Evolutionary conservation across 2,329 filamentous ascomycete species (phyloP).

Genomic region (Calonectria pteridis): DNA sequence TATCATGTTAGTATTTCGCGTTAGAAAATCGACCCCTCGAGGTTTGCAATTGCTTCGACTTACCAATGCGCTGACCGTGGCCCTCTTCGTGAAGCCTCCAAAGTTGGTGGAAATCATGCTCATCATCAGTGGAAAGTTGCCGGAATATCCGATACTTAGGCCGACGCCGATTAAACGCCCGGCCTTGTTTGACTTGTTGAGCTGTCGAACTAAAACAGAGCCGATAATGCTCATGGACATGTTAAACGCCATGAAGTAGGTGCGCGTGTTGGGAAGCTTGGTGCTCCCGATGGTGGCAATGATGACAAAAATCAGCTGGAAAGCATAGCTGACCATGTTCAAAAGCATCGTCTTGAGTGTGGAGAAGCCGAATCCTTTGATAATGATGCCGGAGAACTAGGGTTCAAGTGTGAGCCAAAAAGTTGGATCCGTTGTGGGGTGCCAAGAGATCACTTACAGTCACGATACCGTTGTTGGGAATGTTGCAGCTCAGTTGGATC

Average conservation of each 20-base stretch:
- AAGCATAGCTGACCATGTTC: conserved; percentile 29
- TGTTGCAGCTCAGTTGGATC: conserved; percentile 41
- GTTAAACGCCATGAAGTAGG: conserved; percentile 42
- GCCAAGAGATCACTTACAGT: background rate
- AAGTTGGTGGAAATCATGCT: conserved; percentile 25
- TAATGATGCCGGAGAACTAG: conserved; percentile 45
- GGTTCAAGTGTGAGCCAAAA: background rate
- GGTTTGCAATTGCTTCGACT: background rate
- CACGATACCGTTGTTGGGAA: conserved; percentile 45
- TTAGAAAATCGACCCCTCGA: background rate
- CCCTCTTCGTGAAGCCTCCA: conserved; percentile 26
- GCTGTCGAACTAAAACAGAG: conserved; percentile 10
- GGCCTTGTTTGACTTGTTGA: background rate
- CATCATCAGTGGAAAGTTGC: conserved; percentile 25
- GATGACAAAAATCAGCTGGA: conserved; percentile 42
- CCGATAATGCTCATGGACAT: conserved; percentile 34
- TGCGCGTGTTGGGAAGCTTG: conserved; percentile 41
- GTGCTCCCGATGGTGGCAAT: conserved; percentile 38
- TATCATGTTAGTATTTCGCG: background rate
- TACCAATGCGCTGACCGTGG: conserved; percentile 11
- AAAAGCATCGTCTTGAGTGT: conserved; percentile 38
- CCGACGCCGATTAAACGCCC: conserved; percentile 6
- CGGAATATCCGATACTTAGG: conserved; percentile 7
- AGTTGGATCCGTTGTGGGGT: background rate
- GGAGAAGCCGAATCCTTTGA: conserved; percentile 42